These are phyloP conservation scores for Hura crepitans DNA, from an alignment of 441 rosid species.

Conservation along the genomic window DNA sequence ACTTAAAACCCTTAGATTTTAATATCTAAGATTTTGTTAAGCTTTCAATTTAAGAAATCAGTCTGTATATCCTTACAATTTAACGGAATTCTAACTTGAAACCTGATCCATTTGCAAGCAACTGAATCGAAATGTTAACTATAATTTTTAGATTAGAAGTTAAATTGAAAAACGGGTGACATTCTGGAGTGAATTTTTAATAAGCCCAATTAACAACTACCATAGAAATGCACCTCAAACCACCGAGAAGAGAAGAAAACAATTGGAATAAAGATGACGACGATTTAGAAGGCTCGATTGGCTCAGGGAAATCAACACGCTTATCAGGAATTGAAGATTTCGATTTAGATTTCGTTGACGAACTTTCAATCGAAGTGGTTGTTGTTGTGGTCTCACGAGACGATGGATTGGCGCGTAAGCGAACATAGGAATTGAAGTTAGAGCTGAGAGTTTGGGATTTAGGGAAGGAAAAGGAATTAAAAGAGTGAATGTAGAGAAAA, in stretches of 20 bases:
- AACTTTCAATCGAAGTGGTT: conserved; percentile 27
- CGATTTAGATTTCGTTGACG: conserved; percentile 18
- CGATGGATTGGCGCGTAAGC: conserved; percentile 31
- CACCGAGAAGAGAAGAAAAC: neutral
- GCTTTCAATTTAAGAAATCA: too few species aligned
- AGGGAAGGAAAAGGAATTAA: conserved; percentile 14
- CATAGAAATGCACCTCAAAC: conserved; percentile 26
- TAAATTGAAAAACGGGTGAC: too few species aligned
- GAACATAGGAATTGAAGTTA: conserved; percentile 21
- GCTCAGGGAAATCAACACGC: conserved; percentile 20
- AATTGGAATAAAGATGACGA: conserved; percentile 18
- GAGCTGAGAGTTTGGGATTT: conserved; percentile 17
- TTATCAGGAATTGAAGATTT: conserved; percentile 6
- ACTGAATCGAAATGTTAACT: too few species aligned
- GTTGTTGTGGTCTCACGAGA: conserved; percentile 26
- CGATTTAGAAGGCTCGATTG: conserved; percentile 17
- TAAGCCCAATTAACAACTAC: neutral
- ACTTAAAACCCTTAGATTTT: too few species aligned
- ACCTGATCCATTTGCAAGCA: too few species aligned
- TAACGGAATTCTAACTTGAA: too few species aligned
- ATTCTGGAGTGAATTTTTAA: too few species aligned
- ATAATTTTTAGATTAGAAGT: too few species aligned
- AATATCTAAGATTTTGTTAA: too few species aligned
- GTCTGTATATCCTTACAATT: too few species aligned
- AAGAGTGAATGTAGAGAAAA: neutral